A percentile compares a stretch with the other conserved stretches of the same genome.
Evolutionary conservation across 371 early-diverging fungal genomes (phyloP).

Genomic region (Synchytrium microbalum): DNA sequence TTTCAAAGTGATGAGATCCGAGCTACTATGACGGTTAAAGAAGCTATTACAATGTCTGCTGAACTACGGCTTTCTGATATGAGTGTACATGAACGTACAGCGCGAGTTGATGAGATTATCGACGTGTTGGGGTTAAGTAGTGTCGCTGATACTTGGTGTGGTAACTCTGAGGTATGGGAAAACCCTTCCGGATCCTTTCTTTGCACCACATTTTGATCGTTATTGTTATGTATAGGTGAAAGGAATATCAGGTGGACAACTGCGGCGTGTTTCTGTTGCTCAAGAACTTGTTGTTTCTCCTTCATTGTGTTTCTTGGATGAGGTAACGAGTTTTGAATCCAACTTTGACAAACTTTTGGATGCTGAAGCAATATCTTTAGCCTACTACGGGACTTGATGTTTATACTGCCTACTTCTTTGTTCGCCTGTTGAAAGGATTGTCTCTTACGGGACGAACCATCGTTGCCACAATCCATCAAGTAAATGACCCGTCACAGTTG

Average conservation of each 20-base stretch:
- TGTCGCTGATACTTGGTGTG: slow-evolving; percentile 63
- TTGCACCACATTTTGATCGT: too few species aligned
- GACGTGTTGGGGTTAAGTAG: slow-evolving; percentile 63
- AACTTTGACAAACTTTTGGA: slow-evolving; percentile 1
- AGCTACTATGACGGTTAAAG: slow-evolving; percentile 67
- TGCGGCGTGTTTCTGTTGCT: slow-evolving; percentile 52
- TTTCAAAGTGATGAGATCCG: slow-evolving; percentile 2
- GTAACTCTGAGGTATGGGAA: slow-evolving; percentile 61
- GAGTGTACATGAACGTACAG: slow-evolving; percentile 46
- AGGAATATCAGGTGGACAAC: slow-evolving; percentile 91
- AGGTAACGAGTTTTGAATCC: neutral
- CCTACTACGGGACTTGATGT: slow-evolving; percentile 10
- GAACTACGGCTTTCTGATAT: slow-evolving; percentile 64
- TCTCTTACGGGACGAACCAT: slow-evolving; percentile 18
- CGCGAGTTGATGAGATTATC: slow-evolving; percentile 65
- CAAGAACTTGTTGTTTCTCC: neutral
- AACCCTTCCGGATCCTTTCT: too few species aligned
- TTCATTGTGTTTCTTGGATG: slow-evolving; percentile 2
- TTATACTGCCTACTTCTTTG: slow-evolving; percentile 19
- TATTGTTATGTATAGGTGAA: too few species aligned
- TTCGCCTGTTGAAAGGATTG: slow-evolving; percentile 17
- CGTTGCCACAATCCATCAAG: slow-evolving; percentile 24
- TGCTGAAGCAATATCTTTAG: slow-evolving; percentile 4
- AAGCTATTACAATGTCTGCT: slow-evolving; percentile 72
- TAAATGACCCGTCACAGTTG: slow-evolving; percentile 6